Evolutionary conservation across 1,284 basidiomycete species (phyloP).

Genomic region (Moesziomyces sp.): DNA sequence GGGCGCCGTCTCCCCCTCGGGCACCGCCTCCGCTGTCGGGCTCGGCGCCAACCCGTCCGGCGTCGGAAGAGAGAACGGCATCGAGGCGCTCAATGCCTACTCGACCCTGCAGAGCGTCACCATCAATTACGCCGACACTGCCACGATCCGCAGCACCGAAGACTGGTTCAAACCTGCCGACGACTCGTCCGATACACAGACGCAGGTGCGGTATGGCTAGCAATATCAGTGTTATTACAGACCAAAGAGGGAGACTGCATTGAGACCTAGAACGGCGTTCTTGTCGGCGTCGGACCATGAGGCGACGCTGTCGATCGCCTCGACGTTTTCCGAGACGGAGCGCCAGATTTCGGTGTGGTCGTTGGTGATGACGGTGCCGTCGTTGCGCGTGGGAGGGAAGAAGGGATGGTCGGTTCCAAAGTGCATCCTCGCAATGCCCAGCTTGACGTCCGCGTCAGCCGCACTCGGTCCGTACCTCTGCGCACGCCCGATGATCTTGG

Average conservation of each 20-base stretch:
- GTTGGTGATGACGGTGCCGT: constrained; percentile 66
- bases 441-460: background rate
- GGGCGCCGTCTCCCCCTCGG: constrained; percentile 72
- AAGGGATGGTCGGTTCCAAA: constrained; percentile 91
- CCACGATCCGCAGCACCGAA: constrained; percentile 16
- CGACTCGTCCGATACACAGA: background rate
- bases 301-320: constrained; percentile 76
- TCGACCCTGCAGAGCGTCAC: constrained; percentile 25
- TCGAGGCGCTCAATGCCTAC: constrained; percentile 36
- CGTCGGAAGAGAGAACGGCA: constrained; percentile 37
- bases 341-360: constrained; percentile 72
- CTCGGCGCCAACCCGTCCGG: constrained; percentile 24
- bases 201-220: constrained; percentile 12
- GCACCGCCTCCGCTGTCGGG: constrained; percentile 3
- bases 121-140: constrained; percentile 20
- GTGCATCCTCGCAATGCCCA: constrained; percentile 75
- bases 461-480: constrained; percentile 67
- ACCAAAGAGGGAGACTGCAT: constrained; percentile 25
- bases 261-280: constrained; percentile 17
- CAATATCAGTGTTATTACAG: constrained; percentile 1
- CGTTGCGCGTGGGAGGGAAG: constrained; percentile 78
- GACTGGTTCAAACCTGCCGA: constrained; percentile 33
- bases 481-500: constrained; percentile 76
- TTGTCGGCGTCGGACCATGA: constrained; percentile 21
- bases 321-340: constrained; percentile 83